Evolutionary conservation across 371 early-diverging fungal species (phyloP).

Genomic region (Rhizopus sp.): DNA sequence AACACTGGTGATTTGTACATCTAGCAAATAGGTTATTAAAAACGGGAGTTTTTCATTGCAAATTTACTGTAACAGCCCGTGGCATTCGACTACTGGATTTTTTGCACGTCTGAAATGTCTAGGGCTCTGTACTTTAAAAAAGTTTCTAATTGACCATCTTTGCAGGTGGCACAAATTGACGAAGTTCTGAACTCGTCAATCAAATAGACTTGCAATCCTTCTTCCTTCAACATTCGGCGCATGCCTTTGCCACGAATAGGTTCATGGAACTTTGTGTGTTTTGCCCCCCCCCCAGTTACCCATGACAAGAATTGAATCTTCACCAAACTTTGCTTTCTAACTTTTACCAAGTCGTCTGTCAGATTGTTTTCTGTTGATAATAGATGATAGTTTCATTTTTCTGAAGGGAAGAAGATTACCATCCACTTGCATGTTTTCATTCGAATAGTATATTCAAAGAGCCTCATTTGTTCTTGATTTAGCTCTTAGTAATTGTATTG

Average conservation of each 20-base stretch:
- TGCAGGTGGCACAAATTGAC: background rate
- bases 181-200: slow-evolving; percentile 10
- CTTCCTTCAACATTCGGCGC: background rate
- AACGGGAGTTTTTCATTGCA: no score
- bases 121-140: slow-evolving; percentile 1
- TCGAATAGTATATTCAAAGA: no score
- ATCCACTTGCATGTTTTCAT: no score
- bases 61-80: background rate
- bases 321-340: background rate
- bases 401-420: slow-evolving; percentile 4
- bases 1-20: no score
- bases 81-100: background rate
- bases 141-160: background rate
- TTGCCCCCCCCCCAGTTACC: background rate
- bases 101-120: background rate
- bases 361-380: background rate
- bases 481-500: no score
- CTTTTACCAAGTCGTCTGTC: background rate
- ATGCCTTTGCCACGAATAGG: slow-evolving; percentile 1
- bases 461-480: no score
- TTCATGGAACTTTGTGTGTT: slow-evolving; percentile 4
- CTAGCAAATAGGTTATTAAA: no score
- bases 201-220: slow-evolving; percentile 3
- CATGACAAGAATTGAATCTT: background rate
- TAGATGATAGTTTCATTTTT: slow-evolving; percentile 1